Evolutionary conservation across 2,329 filamentous ascomycete genomes (phyloP), one percentile per base, ranked within the genome.

Genomic region (Hymenoscyphus infarciens): DNA sequence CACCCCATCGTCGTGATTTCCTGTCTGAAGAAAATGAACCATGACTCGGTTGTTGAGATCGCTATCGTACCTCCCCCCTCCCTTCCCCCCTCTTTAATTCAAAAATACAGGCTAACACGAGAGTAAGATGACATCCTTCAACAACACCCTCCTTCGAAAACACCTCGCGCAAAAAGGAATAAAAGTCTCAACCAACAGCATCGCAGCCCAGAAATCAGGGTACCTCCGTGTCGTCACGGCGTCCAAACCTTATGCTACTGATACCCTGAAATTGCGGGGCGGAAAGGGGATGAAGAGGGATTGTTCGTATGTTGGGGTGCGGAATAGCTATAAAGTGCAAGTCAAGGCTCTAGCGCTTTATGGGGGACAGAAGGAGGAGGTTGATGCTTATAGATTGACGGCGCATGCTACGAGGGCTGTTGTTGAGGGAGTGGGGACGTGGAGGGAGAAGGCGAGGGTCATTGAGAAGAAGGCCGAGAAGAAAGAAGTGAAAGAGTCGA

Each of bases 111-210:
- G n/a, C n/a, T n/a, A n/a, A n/a, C n/a, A n/a, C n/a, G n/a, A n/a
- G n/a, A n/a, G n/a, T n/a, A n/a, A n/a, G 66, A 65, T 68, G 62
- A 65, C 64, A 25, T 67, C 64, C n/a, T 68, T 68, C 59, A 38
- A 64, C 33, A 58, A 58, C 8, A 64, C 58, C 5, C 25, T 58
- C 13, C 62, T 68, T 4, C 62, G 62, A 16, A 55, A 35, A 7
- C 63, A 67, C 58, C 59, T 67, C 31, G 56, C 61, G 10, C 13
- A 58, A 6, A 65, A 64, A 58, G 60, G 66, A 13, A 62, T 64
- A 15, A 57, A 63, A 15, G 15, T 27, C 25, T 15, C 31, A 22
- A 61, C 57, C 5, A 63, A 60, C 2, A 27, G 25, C 5, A 11
- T 33, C 5, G 66, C 65, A 25, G 64, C 63, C 8, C 29, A 56